These are phyloP conservation scores for Cladosporium sp. DNA, from an alignment of 2,329 filamentous ascomycete species.

Conservation along the genomic window DNA sequence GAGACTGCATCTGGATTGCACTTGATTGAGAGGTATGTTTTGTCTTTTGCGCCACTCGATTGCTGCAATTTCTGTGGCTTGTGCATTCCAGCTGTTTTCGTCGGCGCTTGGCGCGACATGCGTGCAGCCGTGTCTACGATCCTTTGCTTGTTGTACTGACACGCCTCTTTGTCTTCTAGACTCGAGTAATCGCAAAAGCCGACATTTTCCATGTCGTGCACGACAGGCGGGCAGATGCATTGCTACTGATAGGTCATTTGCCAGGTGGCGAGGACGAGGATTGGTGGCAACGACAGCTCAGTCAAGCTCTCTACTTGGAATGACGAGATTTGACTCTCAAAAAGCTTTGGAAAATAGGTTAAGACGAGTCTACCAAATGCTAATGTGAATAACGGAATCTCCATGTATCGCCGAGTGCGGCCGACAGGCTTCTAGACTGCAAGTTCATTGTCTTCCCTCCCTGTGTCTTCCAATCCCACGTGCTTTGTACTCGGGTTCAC, in stretches of 20 bases:
- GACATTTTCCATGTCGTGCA: constrained; percentile 8
- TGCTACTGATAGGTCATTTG: constrained; percentile 15
- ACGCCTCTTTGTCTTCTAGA: constrained; percentile 18
- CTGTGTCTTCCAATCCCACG: constrained; percentile 1
- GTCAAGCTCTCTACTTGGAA: background rate
- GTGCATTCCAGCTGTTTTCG: constrained; percentile 10
- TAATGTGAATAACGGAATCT: constrained; percentile 14
- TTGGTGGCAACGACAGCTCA: background rate
- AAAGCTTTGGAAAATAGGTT: background rate
- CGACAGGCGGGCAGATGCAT: constrained; percentile 9
- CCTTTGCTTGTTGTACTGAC: constrained; percentile 17
- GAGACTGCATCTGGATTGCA: constrained; percentile 94
- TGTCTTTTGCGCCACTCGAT: constrained; percentile 6
- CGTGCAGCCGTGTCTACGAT: constrained; percentile 3
- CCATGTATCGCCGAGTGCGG: background rate
- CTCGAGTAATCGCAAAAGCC: constrained; percentile 18
- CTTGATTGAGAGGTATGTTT: constrained; percentile 82
- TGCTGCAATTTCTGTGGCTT: background rate
- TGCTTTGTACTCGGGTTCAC: constrained; percentile 8
- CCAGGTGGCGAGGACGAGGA: background rate
- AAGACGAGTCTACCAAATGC: constrained; percentile 8
- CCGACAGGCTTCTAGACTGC: background rate
- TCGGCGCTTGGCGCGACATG: constrained; percentile 9
- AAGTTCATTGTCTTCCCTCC: constrained; percentile 3
- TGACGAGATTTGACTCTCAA: background rate